phyloP scores from a whole-genome alignment of 2,329 filamentous ascomycete species.

The Parastagonospora avenae region DNA sequence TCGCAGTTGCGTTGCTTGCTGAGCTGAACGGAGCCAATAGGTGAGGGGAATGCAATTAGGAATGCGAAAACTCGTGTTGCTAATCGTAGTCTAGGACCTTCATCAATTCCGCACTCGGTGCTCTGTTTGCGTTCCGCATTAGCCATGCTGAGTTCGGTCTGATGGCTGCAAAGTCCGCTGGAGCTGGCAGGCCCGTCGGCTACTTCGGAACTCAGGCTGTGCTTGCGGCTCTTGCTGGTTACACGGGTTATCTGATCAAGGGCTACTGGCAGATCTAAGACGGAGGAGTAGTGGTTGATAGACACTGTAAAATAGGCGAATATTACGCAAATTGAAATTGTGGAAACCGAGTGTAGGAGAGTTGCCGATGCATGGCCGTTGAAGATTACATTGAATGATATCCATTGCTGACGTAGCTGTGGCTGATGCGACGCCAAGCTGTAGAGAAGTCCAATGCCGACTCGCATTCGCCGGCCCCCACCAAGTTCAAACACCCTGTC shows the following conservation, averaged over 20 bases:
- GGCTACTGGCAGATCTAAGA: constrained; percentile 33
- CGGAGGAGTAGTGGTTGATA: not conserved
- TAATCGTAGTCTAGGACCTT: not conserved
- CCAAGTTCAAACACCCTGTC: constrained; percentile 16
- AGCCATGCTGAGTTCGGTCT: constrained; percentile 50
- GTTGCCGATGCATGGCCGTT: not conserved
- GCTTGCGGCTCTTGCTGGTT: constrained; percentile 34
- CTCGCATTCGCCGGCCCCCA: constrained; percentile 16
- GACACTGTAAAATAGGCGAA: not conserved
- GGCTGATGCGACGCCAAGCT: constrained; percentile 20
- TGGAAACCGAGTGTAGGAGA: too few relatives aligned
- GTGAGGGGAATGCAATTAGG: constrained; percentile 7
- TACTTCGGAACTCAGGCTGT: constrained; percentile 40
- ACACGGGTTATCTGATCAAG: constrained; percentile 38
- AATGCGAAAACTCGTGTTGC: not conserved
- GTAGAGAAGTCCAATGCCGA: constrained; percentile 1
- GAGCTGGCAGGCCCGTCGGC: constrained; percentile 31
- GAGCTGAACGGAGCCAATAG: constrained; percentile 53
- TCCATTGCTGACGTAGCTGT: constrained; percentile 19
- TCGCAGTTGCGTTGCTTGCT: constrained; percentile 47
- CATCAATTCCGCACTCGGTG: constrained; percentile 47
- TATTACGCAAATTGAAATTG: not conserved
- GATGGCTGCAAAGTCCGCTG: constrained; percentile 24
- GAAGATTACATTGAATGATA: not conserved
- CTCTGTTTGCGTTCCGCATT: constrained; percentile 47